These are phyloP conservation scores for Venturiaceae sp. DNA, from an alignment of 2,329 filamentous ascomycete species.

Conservation along the genomic window DNA sequence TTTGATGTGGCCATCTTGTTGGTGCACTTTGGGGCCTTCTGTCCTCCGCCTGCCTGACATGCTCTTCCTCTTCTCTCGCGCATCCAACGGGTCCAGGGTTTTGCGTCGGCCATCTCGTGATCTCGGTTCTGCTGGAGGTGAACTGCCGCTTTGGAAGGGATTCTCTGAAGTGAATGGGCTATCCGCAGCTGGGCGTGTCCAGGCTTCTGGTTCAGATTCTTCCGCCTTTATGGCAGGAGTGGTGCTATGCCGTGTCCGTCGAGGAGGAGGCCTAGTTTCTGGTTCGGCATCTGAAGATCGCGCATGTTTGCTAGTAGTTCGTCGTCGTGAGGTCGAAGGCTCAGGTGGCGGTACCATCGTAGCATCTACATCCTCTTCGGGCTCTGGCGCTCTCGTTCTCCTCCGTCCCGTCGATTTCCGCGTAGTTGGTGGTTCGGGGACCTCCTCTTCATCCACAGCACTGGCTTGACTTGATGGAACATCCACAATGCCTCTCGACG, in stretches of 20 bases:
- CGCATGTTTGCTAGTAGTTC: neutral
- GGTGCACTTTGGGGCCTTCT: slow-evolving; percentile 31
- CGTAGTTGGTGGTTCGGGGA: slow-evolving; percentile 8
- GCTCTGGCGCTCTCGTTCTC: neutral
- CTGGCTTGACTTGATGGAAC: slow-evolving; percentile 57
- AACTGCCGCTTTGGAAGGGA: slow-evolving; percentile 82
- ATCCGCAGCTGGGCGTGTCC: slow-evolving; percentile 33
- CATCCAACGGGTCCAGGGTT: slow-evolving; percentile 33
- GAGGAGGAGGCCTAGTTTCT: slow-evolving; percentile 21
- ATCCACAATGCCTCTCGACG: slow-evolving; percentile 73
- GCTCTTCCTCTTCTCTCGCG: slow-evolving; percentile 31
- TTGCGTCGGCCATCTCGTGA: slow-evolving; percentile 39
- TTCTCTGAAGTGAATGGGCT: slow-evolving; percentile 82
- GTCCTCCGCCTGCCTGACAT: slow-evolving; percentile 31
- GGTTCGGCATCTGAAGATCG: slow-evolving; percentile 20
- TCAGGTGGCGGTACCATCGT: neutral
- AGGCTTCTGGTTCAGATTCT: slow-evolving; percentile 42
- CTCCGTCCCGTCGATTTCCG: neutral
- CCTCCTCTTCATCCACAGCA: slow-evolving; percentile 43
- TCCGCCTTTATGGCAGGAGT: slow-evolving; percentile 31
- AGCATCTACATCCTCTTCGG: neutral
- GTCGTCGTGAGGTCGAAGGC: neutral
- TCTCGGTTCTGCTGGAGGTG: slow-evolving; percentile 40
- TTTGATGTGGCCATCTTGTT: slow-evolving; percentile 43
- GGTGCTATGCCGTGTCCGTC: slow-evolving; percentile 28